phyloP scores from a whole-genome alignment of 2,329 filamentous ascomycete species.

The Neofusicoccum umdonicola region DNA sequence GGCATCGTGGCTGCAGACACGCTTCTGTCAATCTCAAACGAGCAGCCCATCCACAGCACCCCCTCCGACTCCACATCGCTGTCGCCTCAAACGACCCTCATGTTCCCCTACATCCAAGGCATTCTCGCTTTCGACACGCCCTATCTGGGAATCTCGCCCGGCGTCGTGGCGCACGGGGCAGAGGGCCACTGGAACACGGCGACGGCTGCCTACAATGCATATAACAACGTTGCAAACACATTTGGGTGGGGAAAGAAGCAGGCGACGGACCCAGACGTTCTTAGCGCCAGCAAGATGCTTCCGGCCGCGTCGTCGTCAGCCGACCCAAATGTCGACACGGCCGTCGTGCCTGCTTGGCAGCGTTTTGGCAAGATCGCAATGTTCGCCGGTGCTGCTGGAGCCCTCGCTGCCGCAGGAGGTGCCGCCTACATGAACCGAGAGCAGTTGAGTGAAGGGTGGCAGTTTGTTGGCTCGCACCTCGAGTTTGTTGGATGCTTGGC shows the following conservation, averaged over 20 bases:
- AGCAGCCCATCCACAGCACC: slow-evolving; percentile 38
- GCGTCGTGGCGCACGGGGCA: slow-evolving; percentile 80
- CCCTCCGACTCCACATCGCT: slow-evolving; percentile 32
- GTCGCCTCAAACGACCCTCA: slow-evolving; percentile 58
- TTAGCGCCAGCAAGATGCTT: slow-evolving; percentile 36
- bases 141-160: slow-evolving; percentile 76
- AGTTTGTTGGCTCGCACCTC: slow-evolving; percentile 85
- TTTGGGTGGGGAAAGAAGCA: slow-evolving; percentile 58
- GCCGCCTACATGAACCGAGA: slow-evolving; percentile 85
- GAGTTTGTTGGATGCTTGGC: slow-evolving; percentile 90
- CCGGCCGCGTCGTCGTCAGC: slow-evolving; percentile 32
- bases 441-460: slow-evolving; percentile 70
- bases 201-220: slow-evolving; percentile 65
- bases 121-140: slow-evolving; percentile 94
- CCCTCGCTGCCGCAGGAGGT: slow-evolving; percentile 76
- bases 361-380: slow-evolving; percentile 83
- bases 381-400: slow-evolving; percentile 77
- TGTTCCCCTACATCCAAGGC: slow-evolving; percentile 92
- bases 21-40: slow-evolving; percentile 70
- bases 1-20: slow-evolving; percentile 94
- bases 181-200: slow-evolving; percentile 82
- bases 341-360: slow-evolving; percentile 59
- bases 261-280: slow-evolving; percentile 20
- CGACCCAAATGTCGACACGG: slow-evolving; percentile 44
- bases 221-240: slow-evolving; percentile 59